Evolutionary conservation across 176 grass and related monocot species (phyloP), one percentile per base, ranked within the genome.

Genomic region (Phoenix roebelenii): DNA sequence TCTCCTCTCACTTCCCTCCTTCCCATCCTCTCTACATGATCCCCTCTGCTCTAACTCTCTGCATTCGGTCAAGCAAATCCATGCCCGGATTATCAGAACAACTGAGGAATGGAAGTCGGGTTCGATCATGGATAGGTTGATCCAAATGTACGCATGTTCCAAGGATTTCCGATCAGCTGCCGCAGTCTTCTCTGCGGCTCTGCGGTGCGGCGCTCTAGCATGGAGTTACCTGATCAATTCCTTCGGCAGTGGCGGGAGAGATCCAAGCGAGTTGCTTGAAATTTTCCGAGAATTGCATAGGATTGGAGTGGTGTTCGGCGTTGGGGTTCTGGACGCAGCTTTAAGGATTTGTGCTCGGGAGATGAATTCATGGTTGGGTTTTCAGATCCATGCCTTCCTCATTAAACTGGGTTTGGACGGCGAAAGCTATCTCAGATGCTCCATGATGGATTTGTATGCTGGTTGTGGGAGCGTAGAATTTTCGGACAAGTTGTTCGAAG

Each of bases 381-480:
- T 80, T 54, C 85, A 76, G 63, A 80, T 89, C 52, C 89, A 95
- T 58, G 86, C 78, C 0, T 74, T 70, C 12, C 71, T 76, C 55
- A 57, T 82, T 17, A 55, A 86, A 35, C 12, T 72, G 16, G 89
- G 89, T 5, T 56, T 57, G 48, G 58, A 75, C 71, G 15, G 66
- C 16, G 75, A 89, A 63, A 80, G 75, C 1, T 80, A 71, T 19
- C 74, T 85, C 49, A 81, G 76, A 61, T 89, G 85, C 75, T 80
- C 78, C 28, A 66, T 95, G 54, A 77, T 84, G 53, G 85, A 95
- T 53, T 68, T 95, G 50, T 83, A 88, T 44, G 77, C 73, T 26
- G 71, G 53, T 52, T 77, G 80, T 49, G 77, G 81, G 14, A 64
- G 78, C 9, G 24, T 23, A 16, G 50, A 68, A 7, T 89, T 74